Conservation (phyloP, 495 filamentous ascomycete genomes). For the Venustampulla echinocandica region DNA sequence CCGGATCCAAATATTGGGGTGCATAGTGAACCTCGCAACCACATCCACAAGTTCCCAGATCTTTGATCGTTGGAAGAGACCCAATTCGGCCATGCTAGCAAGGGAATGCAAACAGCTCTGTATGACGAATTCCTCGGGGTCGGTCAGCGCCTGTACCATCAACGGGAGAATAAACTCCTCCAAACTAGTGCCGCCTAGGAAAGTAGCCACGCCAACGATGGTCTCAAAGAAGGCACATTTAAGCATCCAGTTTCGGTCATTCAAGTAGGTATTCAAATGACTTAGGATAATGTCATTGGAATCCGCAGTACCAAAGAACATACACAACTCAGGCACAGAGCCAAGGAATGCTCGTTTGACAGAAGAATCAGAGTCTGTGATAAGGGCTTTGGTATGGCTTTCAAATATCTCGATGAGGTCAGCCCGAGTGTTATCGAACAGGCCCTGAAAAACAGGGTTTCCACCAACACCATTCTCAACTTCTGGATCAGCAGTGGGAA, state of each 20-base stretch:
- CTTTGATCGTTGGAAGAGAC: slow-evolving; percentile 74
- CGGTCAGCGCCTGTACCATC: slow-evolving; percentile 94
- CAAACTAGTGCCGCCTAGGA: slow-evolving; percentile 74
- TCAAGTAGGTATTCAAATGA: slow-evolving; percentile 95
- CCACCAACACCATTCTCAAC: slow-evolving; percentile 58
- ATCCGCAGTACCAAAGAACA: slow-evolving; percentile 85
- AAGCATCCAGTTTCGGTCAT: slow-evolving; percentile 91
- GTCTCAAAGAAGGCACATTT: slow-evolving; percentile 96
- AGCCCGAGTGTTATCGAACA: slow-evolving; percentile 72
- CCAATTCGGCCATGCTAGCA: slow-evolving; percentile 80
- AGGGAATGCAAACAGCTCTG: slow-evolving; percentile 83
- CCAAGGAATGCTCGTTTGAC: slow-evolving; percentile 90
- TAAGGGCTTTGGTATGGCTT: slow-evolving; percentile 73
- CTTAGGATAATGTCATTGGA: slow-evolving; percentile 91
- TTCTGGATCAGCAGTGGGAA: slow-evolving; percentile 70
- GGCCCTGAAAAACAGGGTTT: slow-evolving; percentile 58
- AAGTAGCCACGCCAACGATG: slow-evolving; percentile 86
- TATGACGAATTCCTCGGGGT: slow-evolving; percentile 91
- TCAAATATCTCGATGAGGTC: slow-evolving; percentile 78
- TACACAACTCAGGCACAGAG: slow-evolving; percentile 84
- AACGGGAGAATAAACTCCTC: slow-evolving; percentile 95
- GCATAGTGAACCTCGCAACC: slow-evolving; percentile 74
- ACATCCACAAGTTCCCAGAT: slow-evolving; percentile 81
- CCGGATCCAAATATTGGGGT: slow-evolving; percentile 92
- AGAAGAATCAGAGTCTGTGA: slow-evolving; percentile 80